Evolutionary conservation across 2,329 filamentous ascomycete species (phyloP).

Genomic region (Penicillium sp.): DNA sequence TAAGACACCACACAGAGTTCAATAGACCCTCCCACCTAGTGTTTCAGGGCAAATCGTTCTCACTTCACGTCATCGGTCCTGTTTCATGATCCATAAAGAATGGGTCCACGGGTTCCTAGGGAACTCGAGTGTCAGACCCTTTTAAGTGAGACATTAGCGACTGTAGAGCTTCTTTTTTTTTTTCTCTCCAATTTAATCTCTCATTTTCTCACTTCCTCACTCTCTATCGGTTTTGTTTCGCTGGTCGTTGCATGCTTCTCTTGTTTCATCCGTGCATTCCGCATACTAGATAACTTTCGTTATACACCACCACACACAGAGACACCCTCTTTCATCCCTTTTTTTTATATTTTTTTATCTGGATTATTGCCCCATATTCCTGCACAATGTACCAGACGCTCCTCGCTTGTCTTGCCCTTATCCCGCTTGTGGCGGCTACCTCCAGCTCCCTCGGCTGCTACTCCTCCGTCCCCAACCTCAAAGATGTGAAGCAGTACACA

Average conservation of each 20-base stretch:
- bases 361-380: not conserved
- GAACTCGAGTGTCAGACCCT: not conserved
- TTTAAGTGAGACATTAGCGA: slow-evolving; percentile 7
- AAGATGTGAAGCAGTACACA: not conserved
- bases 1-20: slow-evolving; percentile 4
- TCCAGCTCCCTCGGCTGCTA: slow-evolving; percentile 18
- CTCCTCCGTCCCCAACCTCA: slow-evolving; percentile 11
- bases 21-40: slow-evolving; percentile 14
- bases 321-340: not conserved
- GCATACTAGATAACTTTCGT: slow-evolving; percentile 3
- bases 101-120: slow-evolving; percentile 9
- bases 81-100: slow-evolving; percentile 12
- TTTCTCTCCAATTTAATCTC: not conserved
- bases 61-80: slow-evolving; percentile 10
- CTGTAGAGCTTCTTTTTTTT: not conserved
- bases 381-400: slow-evolving; percentile 5
- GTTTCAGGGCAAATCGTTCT: slow-evolving; percentile 15
- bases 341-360: not conserved
- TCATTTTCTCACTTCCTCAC: not conserved
- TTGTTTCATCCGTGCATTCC: slow-evolving; percentile 9
- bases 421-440: slow-evolving; percentile 7
- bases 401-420: slow-evolving; percentile 14
- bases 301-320: not conserved
- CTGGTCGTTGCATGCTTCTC: slow-evolving; percentile 4
- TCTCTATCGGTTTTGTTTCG: not conserved